Conservation (phyloP, 805 yeast species). For the Clavispora phyllophila region DNA sequence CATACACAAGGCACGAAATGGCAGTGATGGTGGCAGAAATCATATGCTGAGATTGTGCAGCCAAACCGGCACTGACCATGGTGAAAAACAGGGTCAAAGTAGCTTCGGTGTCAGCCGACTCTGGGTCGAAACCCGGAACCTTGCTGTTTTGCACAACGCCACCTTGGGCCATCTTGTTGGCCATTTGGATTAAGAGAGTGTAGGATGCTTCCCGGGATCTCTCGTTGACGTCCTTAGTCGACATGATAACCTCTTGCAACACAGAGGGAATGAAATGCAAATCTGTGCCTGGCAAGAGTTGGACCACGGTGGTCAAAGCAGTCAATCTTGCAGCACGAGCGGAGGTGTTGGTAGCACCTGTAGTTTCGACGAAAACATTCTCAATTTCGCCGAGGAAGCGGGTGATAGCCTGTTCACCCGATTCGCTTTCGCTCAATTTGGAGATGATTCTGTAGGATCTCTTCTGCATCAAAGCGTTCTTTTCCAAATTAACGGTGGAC, state of each 20-base stretch:
- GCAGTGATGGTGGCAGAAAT: slow-evolving; percentile 91
- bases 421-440: slow-evolving; percentile 63
- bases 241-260: slow-evolving; percentile 81
- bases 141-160: slow-evolving; percentile 61
- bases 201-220: slow-evolving; percentile 82
- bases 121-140: slow-evolving; percentile 62
- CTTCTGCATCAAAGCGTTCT: slow-evolving; percentile 74
- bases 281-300: slow-evolving; percentile 57
- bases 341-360: slow-evolving; percentile 56
- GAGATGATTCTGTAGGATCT: slow-evolving; percentile 79
- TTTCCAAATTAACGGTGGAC: slow-evolving; percentile 48
- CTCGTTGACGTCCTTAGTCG: slow-evolving; percentile 90
- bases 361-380: slow-evolving; percentile 51
- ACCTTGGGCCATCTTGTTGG: slow-evolving; percentile 64
- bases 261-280: slow-evolving; percentile 75
- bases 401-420: slow-evolving; percentile 52
- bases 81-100: slow-evolving; percentile 79
- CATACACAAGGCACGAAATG: slow-evolving; percentile 78
- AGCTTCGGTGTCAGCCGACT: slow-evolving; percentile 61
- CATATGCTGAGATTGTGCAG: slow-evolving; percentile 92
- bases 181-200: slow-evolving; percentile 73
- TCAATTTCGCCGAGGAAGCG: slow-evolving; percentile 56
- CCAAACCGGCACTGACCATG: slow-evolving; percentile 93
- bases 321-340: slow-evolving; percentile 77
- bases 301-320: slow-evolving; percentile 59